Conservation (phyloP, 2,329 filamentous ascomycete species). For the Mollisia scopiformis region DNA sequence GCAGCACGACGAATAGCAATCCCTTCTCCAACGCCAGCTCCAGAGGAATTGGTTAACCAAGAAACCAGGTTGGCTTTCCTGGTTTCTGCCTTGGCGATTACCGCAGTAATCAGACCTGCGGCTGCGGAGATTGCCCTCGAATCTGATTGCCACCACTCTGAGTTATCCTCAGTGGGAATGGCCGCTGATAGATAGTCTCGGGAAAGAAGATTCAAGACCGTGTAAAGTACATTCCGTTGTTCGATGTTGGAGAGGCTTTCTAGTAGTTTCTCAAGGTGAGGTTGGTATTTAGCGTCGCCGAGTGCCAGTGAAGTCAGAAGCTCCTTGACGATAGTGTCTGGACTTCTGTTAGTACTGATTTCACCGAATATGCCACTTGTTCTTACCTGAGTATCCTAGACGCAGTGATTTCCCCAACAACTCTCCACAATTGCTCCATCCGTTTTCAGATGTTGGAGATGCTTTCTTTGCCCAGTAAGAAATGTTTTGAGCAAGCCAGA, state of each 20-base stretch:
- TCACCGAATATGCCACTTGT: not conserved
- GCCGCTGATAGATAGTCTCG: conserved; percentile 28
- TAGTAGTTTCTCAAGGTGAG: conserved; percentile 30
- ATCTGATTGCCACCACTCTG: conserved; percentile 37
- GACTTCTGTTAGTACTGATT: conserved; percentile 11
- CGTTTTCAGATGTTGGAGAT: conserved; percentile 19
- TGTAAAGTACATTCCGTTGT: conserved; percentile 33
- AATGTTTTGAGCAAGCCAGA: conserved; percentile 37
- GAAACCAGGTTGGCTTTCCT: conserved; percentile 58
- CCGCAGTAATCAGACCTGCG: conserved; percentile 55
- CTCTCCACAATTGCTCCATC: conserved; percentile 32
- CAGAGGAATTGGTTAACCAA: conserved; percentile 68
- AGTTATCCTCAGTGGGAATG: conserved; percentile 30
- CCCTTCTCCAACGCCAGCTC: conserved; percentile 65
- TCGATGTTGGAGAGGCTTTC: conserved; percentile 31
- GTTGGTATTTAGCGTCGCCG: conserved; percentile 20
- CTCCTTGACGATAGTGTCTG: conserved; percentile 33
- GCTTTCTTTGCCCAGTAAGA: conserved; percentile 28
- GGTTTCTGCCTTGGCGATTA: conserved; percentile 51
- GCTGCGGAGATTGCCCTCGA: conserved; percentile 54
- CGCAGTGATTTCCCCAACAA: conserved; percentile 35
- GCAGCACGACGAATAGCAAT: conserved; percentile 70
- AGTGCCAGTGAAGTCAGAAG: conserved; percentile 29
- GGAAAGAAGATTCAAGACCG: conserved; percentile 32
- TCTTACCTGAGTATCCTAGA: conserved; percentile 36